Base-by-base conservation (phyloP, 306 rosid species). In the Macrotyloma uniflorum region DNA sequence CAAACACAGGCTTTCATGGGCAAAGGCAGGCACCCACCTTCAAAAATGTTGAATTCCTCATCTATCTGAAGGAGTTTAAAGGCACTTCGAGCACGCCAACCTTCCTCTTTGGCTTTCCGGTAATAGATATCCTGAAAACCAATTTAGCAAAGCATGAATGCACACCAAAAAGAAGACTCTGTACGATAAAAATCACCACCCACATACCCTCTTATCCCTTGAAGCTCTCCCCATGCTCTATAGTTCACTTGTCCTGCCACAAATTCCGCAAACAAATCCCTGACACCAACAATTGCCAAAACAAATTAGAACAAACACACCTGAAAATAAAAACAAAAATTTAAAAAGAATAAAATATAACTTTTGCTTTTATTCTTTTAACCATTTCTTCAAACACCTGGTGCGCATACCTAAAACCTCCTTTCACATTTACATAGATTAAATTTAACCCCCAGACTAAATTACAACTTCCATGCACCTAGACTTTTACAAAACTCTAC, bases 71-170 rank as follows among this genome's bases (percentile, higher is more conserved):
- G 98, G 67, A 96, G 98, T 82, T 93, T 96, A 77, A 93, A 96
- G 78, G 99, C 98, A 87, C 99, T 96, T 79, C 99, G 93, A 83
- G 99, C 99, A 70, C 98, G 99, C 99, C 98, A 96, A 24, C 99
- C 98, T 89, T 96, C 96, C 77, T 96, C 99, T 80, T 96, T 96
- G 5, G 98, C 99, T 88, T 96, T 93, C 28, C 99, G 86, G 70
- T 96, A 96, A 88, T 96, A 96, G 16, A 96, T 96, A 79, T 96
- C 98, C 98, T 93, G 83, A 23, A 77, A 76, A 73, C 47, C 42
- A 82, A 61, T 45, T 35, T 40, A 70, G 23, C 72, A 6, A 38
- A 63, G 78, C 35, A 79, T 12, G 16, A 64, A 82, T 20, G 38
- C 36, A 70, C 26, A 4, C 4, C 0, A 62, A 59, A 51, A 6